phyloP scores from a whole-genome alignment of 2,329 filamentous ascomycete species.

The Diaporthe vaccinii region DNA sequence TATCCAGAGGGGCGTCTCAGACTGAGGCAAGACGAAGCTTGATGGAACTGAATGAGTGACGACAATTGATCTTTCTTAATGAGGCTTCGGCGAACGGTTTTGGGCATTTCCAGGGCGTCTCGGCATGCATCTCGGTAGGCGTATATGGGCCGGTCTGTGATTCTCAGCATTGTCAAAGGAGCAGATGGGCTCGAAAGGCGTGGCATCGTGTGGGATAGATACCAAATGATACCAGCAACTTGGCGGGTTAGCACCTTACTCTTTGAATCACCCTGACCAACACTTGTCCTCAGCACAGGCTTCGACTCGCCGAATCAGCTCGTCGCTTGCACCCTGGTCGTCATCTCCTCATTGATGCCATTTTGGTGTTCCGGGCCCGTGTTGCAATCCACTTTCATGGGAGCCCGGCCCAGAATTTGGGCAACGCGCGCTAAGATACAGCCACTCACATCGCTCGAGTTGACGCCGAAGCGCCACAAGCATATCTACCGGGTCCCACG shows the following conservation, averaged over 20 bases:
- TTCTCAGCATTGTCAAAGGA: conserved; percentile 22
- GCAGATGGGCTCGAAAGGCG: neutral
- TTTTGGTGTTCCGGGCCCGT: neutral
- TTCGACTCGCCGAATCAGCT: conserved; percentile 9
- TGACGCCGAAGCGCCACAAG: conserved; percentile 32
- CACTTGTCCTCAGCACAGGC: neutral
- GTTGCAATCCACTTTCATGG: neutral
- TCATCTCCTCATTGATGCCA: conserved; percentile 28
- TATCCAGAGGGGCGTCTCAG: conserved; percentile 50
- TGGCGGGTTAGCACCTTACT: conserved; percentile 17
- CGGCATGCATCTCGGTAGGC: conserved; percentile 35
- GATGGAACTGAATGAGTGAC: conserved; percentile 70
- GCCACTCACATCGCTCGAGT: conserved; percentile 27
- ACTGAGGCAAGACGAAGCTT: conserved; percentile 59
- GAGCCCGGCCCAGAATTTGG: conserved; percentile 9
- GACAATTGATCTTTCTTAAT: conserved; percentile 55
- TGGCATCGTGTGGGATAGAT: conserved; percentile 30
- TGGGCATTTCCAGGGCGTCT: conserved; percentile 38
- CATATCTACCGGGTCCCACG: neutral
- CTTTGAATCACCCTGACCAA: neutral
- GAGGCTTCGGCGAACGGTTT: conserved; percentile 17
- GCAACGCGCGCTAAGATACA: conserved; percentile 14
- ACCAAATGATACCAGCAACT: conserved; percentile 26
- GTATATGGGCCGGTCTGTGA: conserved; percentile 3
- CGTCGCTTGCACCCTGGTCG: conserved; percentile 5